phyloP scores from a whole-genome alignment of 495 filamentous ascomycete genomes.

The Zalerion maritima region DNA sequence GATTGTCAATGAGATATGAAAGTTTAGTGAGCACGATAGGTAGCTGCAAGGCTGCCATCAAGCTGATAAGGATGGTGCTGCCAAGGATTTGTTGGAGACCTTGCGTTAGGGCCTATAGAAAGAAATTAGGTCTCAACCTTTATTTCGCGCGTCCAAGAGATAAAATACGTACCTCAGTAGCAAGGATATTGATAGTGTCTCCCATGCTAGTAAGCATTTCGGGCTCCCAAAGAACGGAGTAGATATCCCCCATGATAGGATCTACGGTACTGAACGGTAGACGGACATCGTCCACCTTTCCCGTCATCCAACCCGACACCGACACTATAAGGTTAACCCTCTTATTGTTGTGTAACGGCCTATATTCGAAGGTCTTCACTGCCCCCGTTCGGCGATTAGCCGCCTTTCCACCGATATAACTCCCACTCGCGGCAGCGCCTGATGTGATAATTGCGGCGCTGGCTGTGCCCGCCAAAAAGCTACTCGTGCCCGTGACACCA shows the following conservation, averaged over 20 bases:
- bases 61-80: conserved; percentile 67
- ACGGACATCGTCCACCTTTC: conserved; percentile 91
- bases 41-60: conserved; percentile 91
- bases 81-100: conserved; percentile 91
- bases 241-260: conserved; percentile 95
- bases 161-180: conserved; percentile 60
- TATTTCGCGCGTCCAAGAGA: not conserved
- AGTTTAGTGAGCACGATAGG: conserved; percentile 90
- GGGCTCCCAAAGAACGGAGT: conserved; percentile 95
- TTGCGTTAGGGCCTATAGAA: conserved; percentile 70
- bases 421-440: conserved; percentile 69
- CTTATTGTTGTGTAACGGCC: conserved; percentile 95
- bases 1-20: conserved; percentile 94
- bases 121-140: conserved; percentile 2
- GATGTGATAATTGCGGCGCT: conserved; percentile 92
- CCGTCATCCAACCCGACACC: conserved; percentile 95
- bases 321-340: conserved; percentile 92
- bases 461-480: conserved; percentile 81
- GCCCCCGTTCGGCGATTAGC: conserved; percentile 73
- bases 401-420: conserved; percentile 73
- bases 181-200: conserved; percentile 94
- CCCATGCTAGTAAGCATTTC: conserved; percentile 97
- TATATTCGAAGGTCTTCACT: conserved; percentile 92
- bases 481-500: conserved; percentile 75
- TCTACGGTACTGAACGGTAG: conserved; percentile 92